Evolutionary conservation across 2,329 filamentous ascomycete genomes (phyloP).

Genomic region (Stemphylium beticola): DNA sequence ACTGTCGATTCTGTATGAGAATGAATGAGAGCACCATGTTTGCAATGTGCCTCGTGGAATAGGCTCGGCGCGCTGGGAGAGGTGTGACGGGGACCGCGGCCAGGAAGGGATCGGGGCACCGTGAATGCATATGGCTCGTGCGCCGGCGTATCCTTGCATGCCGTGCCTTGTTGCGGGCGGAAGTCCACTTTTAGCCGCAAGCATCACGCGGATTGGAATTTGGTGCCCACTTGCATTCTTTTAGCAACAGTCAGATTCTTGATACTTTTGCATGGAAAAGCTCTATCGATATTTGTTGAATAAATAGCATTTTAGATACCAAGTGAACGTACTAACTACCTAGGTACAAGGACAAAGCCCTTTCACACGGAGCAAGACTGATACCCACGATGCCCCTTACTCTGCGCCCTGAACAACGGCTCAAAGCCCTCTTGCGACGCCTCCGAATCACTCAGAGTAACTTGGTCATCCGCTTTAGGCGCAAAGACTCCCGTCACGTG

Average conservation of each 20-base stretch:
- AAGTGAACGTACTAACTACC: too few relatives aligned
- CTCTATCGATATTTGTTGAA: not conserved
- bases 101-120: constrained; percentile 1
- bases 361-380: not conserved
- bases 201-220: not conserved
- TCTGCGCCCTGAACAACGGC: constrained; percentile 27
- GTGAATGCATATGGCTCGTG: constrained; percentile 8
- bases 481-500: not conserved
- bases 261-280: not conserved
- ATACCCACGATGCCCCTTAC: constrained; percentile 3
- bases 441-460: constrained; percentile 1
- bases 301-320: not conserved
- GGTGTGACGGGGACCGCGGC: constrained; percentile 2
- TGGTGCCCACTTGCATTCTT: not conserved
- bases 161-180: constrained; percentile 6
- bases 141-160: constrained; percentile 11
- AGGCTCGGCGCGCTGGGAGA: constrained; percentile 16
- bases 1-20: constrained; percentile 89
- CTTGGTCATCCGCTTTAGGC: constrained; percentile 3
- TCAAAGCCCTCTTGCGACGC: constrained; percentile 14
- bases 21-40: constrained; percentile 80
- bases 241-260: not conserved
- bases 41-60: constrained; percentile 10
- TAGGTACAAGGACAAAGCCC: not conserved
- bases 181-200: constrained; percentile 21